These are phyloP conservation scores for Zarea fungicola DNA, from an alignment of 2,329 filamentous ascomycete species.

Conservation along the genomic window DNA sequence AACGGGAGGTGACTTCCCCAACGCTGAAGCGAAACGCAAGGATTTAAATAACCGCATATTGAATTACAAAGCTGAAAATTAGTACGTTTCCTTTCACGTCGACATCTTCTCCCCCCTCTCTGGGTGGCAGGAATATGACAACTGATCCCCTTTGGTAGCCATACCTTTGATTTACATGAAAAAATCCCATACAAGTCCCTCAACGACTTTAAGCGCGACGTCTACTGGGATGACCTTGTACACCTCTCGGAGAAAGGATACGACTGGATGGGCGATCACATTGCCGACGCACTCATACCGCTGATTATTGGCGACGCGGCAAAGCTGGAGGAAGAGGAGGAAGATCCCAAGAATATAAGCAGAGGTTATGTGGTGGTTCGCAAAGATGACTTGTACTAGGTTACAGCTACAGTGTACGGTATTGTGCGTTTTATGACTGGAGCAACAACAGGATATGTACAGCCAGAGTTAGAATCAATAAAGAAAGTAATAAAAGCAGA, in stretches of 20 bases:
- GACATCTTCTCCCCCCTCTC: background rate
- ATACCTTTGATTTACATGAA: slow-evolving; percentile 50
- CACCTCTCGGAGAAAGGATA: slow-evolving; percentile 57
- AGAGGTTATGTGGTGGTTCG: slow-evolving; percentile 52
- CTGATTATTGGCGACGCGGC: slow-evolving; percentile 28
- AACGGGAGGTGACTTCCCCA: slow-evolving; percentile 26
- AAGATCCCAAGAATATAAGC: slow-evolving; percentile 40
- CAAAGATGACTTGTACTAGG: slow-evolving; percentile 46
- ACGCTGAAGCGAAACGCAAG: slow-evolving; percentile 31
- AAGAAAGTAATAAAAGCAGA: no score
- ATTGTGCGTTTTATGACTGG: no score
- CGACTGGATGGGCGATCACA: slow-evolving; percentile 53
- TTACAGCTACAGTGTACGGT: background rate
- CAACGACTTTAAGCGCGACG: slow-evolving; percentile 36
- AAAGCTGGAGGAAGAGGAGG: slow-evolving; percentile 42
- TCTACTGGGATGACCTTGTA: slow-evolving; percentile 57
- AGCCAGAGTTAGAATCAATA: no score
- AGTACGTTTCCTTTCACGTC: slow-evolving; percentile 37
- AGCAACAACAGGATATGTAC: no score
- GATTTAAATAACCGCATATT: slow-evolving; percentile 50
- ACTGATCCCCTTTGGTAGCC: slow-evolving; percentile 11
- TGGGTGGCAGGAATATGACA: background rate
- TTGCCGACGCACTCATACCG: slow-evolving; percentile 48
- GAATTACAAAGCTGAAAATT: slow-evolving; percentile 41
- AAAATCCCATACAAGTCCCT: slow-evolving; percentile 51